These are phyloP conservation scores for Friedmanniomyces simplex DNA, from an alignment of 495 filamentous ascomycete species.

Conservation along the genomic window DNA sequence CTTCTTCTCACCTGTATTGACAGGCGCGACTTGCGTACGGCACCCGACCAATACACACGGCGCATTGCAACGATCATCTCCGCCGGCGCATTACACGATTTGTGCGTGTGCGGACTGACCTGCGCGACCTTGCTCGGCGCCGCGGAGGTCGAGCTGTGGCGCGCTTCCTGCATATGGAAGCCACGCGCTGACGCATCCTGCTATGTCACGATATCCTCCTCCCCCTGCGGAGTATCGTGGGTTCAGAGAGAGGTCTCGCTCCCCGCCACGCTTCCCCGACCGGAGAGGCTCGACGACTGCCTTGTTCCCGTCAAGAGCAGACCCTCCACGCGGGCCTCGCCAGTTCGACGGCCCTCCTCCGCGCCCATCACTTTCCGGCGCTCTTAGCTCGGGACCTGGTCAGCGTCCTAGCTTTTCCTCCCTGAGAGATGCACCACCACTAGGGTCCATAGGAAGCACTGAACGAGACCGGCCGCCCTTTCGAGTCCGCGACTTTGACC, in stretches of 20 bases:
- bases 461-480: constrained; percentile 20
- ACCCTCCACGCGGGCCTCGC: constrained; percentile 39
- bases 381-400: neutral
- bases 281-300: constrained; percentile 31
- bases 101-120: too few species aligned
- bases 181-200: neutral
- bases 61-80: too few species aligned
- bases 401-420: constrained; percentile 11
- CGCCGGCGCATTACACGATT: too few species aligned
- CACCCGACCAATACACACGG: too few species aligned
- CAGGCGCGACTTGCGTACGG: too few species aligned
- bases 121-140: too few species aligned
- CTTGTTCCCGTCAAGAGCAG: constrained; percentile 16
- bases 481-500: constrained; percentile 36
- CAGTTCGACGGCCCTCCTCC: constrained; percentile 18
- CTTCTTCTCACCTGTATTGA: too few species aligned
- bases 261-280: constrained; percentile 45
- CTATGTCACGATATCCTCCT: constrained; percentile 22
- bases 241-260: constrained; percentile 51
- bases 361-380: neutral
- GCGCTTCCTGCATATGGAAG: neutral
- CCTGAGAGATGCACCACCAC: constrained; percentile 29
- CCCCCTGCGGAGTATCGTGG: constrained; percentile 33
- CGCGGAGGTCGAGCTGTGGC: neutral
- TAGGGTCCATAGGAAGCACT: constrained; percentile 20